Base-by-base conservation (phyloP, 2,329 filamentous ascomycete genomes). In the Beauveria varroae region DNA sequence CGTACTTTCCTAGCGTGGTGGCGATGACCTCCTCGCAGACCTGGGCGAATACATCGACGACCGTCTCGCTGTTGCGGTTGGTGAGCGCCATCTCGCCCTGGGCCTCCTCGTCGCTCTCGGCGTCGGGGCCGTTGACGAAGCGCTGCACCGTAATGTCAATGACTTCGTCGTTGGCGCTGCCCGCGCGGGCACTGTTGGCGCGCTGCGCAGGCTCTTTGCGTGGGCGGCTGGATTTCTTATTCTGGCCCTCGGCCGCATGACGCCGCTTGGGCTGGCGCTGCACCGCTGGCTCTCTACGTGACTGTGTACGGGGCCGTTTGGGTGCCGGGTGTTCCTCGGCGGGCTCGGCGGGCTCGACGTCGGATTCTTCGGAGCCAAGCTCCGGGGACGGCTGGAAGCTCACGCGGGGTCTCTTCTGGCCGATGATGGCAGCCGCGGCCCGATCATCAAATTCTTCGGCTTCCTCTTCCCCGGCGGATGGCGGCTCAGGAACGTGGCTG, bases 111-210 rank as follows among this genome's bases (percentile, higher is more conserved):
- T 71, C 71, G 3, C 78, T 78, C 44, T 76, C 74, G 4, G 77
- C 75, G 14, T 73, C 71, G 3, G 71, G 71, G n/a, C 68, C 71
- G n/a, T 81, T 82, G 66, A 75, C 69, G 52, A 86, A 85, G 14
- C 85, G 79, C 68, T 87, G 84, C 0, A 87, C 81, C 1, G 78
- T 81, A n/a, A 88, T 78, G 6, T 83, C 80, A 49, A 87, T 74
- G 2, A 70, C 70, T 5, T 65, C 65, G 22, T 66, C 61, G 10
- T 65, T 50, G 6, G 41, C 58, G 24, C 62, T 14, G 47, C 57
- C 61, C 14, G 56, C 41, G 22, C 56, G 59, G 6, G 37, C 16
- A 14, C 22, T 37, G 10, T 16, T 37, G 34, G 18, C 30, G 24
- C 16, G n/a, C 37, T 28, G 26, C 28, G 18, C 26, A 26, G 57